Base-by-base conservation (phyloP, 192 early-diverging fungal genomes). In the Coemansia sp. region DNA sequence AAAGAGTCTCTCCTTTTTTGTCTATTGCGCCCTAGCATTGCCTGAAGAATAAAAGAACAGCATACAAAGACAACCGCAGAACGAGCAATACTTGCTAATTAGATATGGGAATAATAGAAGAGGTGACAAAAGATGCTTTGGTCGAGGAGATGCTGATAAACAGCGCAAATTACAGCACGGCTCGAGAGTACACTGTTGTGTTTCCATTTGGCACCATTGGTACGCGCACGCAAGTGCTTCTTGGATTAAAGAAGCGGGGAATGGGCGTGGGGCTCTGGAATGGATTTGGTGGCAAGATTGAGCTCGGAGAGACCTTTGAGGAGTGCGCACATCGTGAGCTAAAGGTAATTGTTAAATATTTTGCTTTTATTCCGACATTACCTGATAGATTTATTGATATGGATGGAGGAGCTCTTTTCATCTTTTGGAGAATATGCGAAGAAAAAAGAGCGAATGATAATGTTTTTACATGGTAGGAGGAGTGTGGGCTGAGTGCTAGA, bases 221-320 rank as follows among this genome's bases (percentile, higher is more conserved):
- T 17, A 41, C 37, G 11, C 64, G 38, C 2, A 38, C 16, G 39
- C 51, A 84, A 76, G 77, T 92, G 43, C 81, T 91, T 13, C 86
- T 93, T 17, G 90, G 92, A 0, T 81, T 89, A 67, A 93, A 93
- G 76, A 93, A 93, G 69, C 87, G 90, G 10, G 92, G 92, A 0
- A 88, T 93, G 75, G 90, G 92, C 45, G 78, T 73, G 19, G 85
- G 87, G 16, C 80, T 84, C 37, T 90, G 83, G 83, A 92, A 91
- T 41, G 90, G 91, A 7, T 93, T 93, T 69, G 92, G 92, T 39
- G 92, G 92, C 17, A 93, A 93, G 68, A 77, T 87, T 4, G 90
- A 93, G 53, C 44, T 71, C 6, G 87, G 85, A 17, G 90, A 93
- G 67, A 88, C 90, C 5, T 69, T 89, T 7, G 65, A 78, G 32